phyloP scores from a whole-genome alignment of 2,329 filamentous ascomycete species.

The Calonectria hawksworthii region DNA sequence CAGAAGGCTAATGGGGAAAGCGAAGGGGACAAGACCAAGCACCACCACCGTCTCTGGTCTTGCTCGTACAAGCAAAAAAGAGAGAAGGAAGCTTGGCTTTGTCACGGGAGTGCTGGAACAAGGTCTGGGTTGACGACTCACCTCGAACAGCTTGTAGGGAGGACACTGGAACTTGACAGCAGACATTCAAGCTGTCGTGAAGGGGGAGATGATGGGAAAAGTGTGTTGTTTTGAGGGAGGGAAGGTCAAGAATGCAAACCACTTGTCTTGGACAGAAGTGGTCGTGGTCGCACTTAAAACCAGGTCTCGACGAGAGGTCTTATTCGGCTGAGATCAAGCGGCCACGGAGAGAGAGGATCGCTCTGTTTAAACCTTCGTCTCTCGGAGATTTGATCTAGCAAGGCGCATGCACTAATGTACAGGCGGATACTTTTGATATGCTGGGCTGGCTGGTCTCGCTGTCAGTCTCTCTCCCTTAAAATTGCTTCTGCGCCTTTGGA shows the following conservation, averaged over 20 bases:
- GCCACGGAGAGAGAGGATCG: conserved; percentile 46
- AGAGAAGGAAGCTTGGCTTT: conserved; percentile 37
- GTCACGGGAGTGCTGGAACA: conserved; percentile 48
- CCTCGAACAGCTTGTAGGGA: conserved; percentile 71
- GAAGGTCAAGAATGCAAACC: conserved; percentile 52
- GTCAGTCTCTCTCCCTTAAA: conserved; percentile 51
- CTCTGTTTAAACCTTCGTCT: conserved; percentile 46
- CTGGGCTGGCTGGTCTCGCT: conserved; percentile 41
- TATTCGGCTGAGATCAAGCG: conserved; percentile 49
- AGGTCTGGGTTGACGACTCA: conserved; percentile 60
- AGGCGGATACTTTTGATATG: conserved; percentile 50
- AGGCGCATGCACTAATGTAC: conserved; percentile 48
- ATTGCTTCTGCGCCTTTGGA: conserved; percentile 51
- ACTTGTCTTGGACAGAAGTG: conserved; percentile 55
- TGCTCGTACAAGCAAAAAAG: conserved; percentile 21
- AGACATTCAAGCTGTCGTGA: conserved; percentile 69
- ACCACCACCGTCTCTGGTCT: conserved; percentile 27
- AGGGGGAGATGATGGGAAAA: conserved; percentile 52
- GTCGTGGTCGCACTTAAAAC: conserved; percentile 51
- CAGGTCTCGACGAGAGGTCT: conserved; percentile 56
- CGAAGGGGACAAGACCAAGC: conserved; percentile 30
- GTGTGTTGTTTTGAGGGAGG: conserved; percentile 45
- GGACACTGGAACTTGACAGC: conserved; percentile 68
- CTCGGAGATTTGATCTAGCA: conserved; percentile 57
- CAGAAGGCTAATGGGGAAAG: conserved; percentile 30